These are phyloP conservation scores for Sesbania bispinosa DNA, from an alignment of 306 rosid species.

Conservation along the genomic window DNA sequence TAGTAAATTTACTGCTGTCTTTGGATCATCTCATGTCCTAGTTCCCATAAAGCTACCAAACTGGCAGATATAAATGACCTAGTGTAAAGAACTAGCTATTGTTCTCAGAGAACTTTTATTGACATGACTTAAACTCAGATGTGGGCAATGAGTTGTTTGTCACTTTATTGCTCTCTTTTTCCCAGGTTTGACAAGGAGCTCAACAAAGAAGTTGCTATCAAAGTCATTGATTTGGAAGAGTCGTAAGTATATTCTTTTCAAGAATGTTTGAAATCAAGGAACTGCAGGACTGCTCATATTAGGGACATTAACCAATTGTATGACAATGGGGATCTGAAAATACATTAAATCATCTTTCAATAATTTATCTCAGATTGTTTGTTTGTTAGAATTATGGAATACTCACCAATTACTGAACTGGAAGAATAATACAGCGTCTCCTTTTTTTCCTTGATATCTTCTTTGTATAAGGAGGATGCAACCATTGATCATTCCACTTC, in stretches of 20 bases:
- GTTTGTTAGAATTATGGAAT: conserved; percentile 2
- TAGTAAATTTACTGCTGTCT: background rate
- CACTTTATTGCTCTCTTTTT: conserved; percentile 22
- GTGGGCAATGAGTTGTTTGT: background rate
- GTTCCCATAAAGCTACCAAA: background rate
- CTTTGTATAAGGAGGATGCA: background rate
- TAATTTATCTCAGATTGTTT: background rate
- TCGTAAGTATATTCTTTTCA: conserved; percentile 60
- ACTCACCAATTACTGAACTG: background rate
- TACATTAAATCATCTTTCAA: background rate
- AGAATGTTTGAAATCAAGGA: background rate
- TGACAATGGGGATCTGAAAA: background rate
- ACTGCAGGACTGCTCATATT: background rate
- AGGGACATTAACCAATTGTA: conserved; percentile 9
- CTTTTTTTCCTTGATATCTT: background rate
- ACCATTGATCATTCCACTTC: background rate
- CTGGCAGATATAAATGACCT: background rate
- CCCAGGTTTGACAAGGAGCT: conserved; percentile 87
- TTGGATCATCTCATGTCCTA: background rate
- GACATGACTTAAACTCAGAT: background rate
- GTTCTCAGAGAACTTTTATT: background rate
- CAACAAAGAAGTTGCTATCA: conserved; percentile 86
- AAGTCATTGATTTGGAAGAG: conserved; percentile 94
- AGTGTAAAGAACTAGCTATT: background rate
- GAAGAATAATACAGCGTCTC: background rate